phyloP scores from a whole-genome alignment of 805 yeast species.

The Metschnikowia borealis region DNA sequence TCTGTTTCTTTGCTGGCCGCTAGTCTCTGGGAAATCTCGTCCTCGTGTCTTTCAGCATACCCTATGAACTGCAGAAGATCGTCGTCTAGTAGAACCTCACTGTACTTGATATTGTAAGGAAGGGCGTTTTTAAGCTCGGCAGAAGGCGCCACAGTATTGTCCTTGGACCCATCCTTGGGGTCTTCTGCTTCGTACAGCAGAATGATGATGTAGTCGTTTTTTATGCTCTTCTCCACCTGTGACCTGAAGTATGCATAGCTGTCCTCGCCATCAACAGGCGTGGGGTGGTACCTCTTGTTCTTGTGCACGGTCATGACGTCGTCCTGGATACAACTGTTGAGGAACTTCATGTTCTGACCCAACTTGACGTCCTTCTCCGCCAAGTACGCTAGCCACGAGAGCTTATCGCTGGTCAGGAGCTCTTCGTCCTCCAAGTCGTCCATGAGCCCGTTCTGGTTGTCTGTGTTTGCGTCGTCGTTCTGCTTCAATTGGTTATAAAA shows the following conservation, averaged over 20 bases:
- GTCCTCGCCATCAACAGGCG: conserved; percentile 13
- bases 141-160: conserved; percentile 19
- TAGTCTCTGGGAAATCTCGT: conserved; percentile 10
- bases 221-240: conserved; percentile 25
- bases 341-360: conserved; percentile 37
- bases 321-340: conserved; percentile 26
- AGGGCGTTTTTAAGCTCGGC: conserved; percentile 21
- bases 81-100: conserved; percentile 23
- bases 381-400: conserved; percentile 37
- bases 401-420: conserved; percentile 22
- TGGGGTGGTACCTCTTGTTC: conserved; percentile 30
- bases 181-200: conserved; percentile 22
- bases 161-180: conserved; percentile 6
- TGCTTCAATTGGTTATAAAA: conserved; percentile 35
- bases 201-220: conserved; percentile 28
- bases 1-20: background rate
- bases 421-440: conserved; percentile 26
- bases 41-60: conserved; percentile 12
- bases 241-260: conserved; percentile 18
- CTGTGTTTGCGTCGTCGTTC: conserved; percentile 17
- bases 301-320: conserved; percentile 26
- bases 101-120: conserved; percentile 34
- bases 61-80: conserved; percentile 23
- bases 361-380: conserved; percentile 30
- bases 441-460: conserved; percentile 10